Evolutionary conservation across 78 protist species (phyloP).

Genomic region (Blattamonas nauphoetae): DNA sequence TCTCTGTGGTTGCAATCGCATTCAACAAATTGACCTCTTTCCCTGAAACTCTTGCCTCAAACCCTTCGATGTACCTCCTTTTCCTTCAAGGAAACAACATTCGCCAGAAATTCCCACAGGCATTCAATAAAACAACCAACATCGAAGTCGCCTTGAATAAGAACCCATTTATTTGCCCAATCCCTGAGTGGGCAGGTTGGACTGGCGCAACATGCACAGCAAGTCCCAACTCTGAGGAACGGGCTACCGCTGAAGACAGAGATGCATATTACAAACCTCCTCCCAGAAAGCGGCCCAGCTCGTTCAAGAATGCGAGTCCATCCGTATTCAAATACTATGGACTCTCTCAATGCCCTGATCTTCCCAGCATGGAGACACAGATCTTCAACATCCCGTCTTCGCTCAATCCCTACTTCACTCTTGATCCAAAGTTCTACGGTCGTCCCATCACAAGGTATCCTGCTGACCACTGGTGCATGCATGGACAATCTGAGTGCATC

Average conservation of each 20-base stretch:
- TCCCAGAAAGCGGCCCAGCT: not conserved
- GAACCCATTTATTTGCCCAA: not conserved
- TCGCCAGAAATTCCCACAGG: not conserved
- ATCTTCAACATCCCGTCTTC: not conserved
- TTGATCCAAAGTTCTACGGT: not conserved
- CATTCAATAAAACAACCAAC: not conserved
- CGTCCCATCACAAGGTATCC: not conserved
- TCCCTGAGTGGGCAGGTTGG: not conserved
- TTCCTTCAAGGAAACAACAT: not conserved
- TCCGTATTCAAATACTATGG: not conserved
- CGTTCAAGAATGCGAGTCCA: not conserved
- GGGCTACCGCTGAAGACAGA: not conserved
- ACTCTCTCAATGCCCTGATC: not conserved
- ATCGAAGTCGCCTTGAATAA: not conserved
- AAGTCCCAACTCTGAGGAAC: not conserved
- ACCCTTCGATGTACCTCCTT: not conserved
- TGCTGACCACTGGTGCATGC: not conserved
- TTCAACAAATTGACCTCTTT: not conserved
- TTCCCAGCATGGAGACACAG: not conserved
- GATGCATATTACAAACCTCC: too few relatives aligned
- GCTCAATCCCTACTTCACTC: not conserved
- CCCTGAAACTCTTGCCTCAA: not conserved
- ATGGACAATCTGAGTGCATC: not conserved
- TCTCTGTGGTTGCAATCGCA: not conserved
- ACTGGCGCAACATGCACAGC: not conserved